phyloP scores from a whole-genome alignment of 495 filamentous ascomycete genomes.

The Talaromyces ruber region DNA sequence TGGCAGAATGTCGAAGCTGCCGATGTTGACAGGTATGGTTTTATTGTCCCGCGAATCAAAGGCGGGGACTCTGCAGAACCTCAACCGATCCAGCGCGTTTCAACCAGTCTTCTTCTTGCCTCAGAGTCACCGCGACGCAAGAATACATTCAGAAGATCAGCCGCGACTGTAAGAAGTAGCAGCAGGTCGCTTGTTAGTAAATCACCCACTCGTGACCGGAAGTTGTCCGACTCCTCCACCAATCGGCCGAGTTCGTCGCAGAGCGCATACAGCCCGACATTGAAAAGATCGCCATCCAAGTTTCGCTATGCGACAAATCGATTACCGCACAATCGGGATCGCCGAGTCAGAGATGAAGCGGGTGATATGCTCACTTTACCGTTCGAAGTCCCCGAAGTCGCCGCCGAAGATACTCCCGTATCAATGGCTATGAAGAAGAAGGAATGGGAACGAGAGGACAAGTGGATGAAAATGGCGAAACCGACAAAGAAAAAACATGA shows the following conservation, averaged over 20 bases:
- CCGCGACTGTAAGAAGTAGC: slow-evolving; percentile 29
- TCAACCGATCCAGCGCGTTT: slow-evolving; percentile 54
- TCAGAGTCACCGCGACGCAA: slow-evolving; percentile 54
- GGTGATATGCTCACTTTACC: slow-evolving; percentile 82
- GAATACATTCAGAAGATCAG: slow-evolving; percentile 42
- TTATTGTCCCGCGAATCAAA: slow-evolving; percentile 55
- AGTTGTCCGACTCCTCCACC: slow-evolving; percentile 22
- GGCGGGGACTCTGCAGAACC: slow-evolving; percentile 31
- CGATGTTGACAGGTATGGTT: slow-evolving; percentile 91
- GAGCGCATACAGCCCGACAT: slow-evolving; percentile 30
- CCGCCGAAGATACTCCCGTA: slow-evolving; percentile 47
- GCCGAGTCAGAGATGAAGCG: slow-evolving; percentile 73
- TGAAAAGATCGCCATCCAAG: slow-evolving; percentile 32
- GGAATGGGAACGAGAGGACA: slow-evolving; percentile 79
- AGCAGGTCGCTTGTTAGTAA: slow-evolving; percentile 43
- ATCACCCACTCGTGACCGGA: slow-evolving; percentile 36
- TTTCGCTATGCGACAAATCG: slow-evolving; percentile 61
- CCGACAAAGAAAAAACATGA: slow-evolving; percentile 41
- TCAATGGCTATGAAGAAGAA: slow-evolving; percentile 61
- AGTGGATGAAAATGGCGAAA: slow-evolving; percentile 95
- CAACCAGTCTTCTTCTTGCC: slow-evolving; percentile 54
- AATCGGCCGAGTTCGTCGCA: slow-evolving; percentile 37
- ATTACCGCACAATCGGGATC: slow-evolving; percentile 67
- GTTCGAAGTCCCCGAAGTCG: slow-evolving; percentile 48
- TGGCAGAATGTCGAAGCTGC: slow-evolving; percentile 86